phyloP scores from a whole-genome alignment of 306 rosid species.

The Betula pendula region DNA sequence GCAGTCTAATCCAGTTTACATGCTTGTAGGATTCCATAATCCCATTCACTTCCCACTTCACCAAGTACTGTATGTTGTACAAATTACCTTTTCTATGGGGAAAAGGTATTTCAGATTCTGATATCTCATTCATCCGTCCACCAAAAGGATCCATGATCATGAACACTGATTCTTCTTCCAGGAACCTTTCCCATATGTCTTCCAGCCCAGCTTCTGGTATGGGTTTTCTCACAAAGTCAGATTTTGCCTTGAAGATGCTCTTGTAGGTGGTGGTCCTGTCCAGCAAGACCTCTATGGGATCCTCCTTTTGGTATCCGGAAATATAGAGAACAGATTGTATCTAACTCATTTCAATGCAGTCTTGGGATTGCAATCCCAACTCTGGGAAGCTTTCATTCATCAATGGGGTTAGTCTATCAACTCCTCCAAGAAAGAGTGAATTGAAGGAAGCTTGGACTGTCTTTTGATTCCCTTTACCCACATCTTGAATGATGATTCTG shows the following conservation, averaged over 20 bases:
- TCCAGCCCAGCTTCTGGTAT: conserved; percentile 39
- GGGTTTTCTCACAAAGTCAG: conserved; percentile 51
- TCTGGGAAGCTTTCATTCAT: conserved; percentile 54
- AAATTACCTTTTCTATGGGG: conserved; percentile 59
- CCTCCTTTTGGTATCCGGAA: conserved; percentile 34
- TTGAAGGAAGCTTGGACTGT: conserved; percentile 30
- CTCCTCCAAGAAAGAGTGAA: conserved; percentile 47
- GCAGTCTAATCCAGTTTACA: conserved; percentile 40
- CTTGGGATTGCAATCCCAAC: conserved; percentile 45
- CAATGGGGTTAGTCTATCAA: conserved; percentile 31
- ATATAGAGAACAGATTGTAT: conserved; percentile 42
- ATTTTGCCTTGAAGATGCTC: conserved; percentile 56
- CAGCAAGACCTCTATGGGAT: conserved; percentile 43
- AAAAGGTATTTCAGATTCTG: conserved; percentile 46
- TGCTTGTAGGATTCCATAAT: conserved; percentile 29
- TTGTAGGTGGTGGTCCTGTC: conserved; percentile 35
- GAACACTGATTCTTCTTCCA: conserved; percentile 34
- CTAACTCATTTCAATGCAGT: conserved; percentile 66
- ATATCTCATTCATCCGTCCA: conserved; percentile 50
- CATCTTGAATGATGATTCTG: conserved; percentile 45
- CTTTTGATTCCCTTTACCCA: conserved; percentile 17
- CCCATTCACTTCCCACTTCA: conserved; percentile 46
- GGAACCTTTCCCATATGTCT: conserved; percentile 51
- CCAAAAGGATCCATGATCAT: conserved; percentile 62
- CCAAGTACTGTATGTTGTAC: conserved; percentile 48